Evolutionary conservation across 768 basidiomycete genomes (phyloP).

Genomic region (Xanthoconium purpureum): DNA sequence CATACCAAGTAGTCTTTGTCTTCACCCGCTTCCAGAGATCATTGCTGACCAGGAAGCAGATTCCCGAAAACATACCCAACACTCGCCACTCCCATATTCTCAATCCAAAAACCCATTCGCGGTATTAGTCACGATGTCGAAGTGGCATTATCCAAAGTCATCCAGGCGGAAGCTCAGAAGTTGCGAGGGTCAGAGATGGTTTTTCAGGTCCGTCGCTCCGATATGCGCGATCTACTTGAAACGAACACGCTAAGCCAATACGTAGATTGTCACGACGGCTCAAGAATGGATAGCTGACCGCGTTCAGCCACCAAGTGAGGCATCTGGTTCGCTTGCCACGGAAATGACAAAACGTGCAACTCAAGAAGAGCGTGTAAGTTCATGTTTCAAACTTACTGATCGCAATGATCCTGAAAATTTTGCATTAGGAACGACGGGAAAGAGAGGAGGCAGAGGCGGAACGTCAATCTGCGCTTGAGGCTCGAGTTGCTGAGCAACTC

Average conservation of each 20-base stretch:
- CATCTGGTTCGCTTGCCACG: slow-evolving; percentile 66
- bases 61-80: slow-evolving; percentile 83
- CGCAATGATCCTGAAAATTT: background rate
- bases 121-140: slow-evolving; percentile 61
- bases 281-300: slow-evolving; percentile 70
- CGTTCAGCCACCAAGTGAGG: slow-evolving; percentile 55
- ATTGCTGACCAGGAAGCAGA: slow-evolving; percentile 34
- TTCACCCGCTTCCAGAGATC: background rate
- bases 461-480: slow-evolving; percentile 47
- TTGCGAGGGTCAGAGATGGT: slow-evolving; percentile 72
- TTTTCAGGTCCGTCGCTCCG: slow-evolving; percentile 53
- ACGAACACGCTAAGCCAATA: background rate
- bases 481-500: slow-evolving; percentile 54
- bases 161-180: slow-evolving; percentile 65
- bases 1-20: slow-evolving; percentile 56
- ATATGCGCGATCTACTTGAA: background rate
- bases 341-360: slow-evolving; percentile 75
- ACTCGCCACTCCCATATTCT: slow-evolving; percentile 64
- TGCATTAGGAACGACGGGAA: slow-evolving; percentile 46
- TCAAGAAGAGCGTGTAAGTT: slow-evolving; percentile 62
- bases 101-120: slow-evolving; percentile 59
- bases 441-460: slow-evolving; percentile 57
- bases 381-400: background rate
- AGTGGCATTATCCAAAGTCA: slow-evolving; percentile 51
- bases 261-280: slow-evolving; percentile 60